Evolutionary conservation across 768 basidiomycete species (phyloP).

Genomic region (Podaxis sp.): DNA sequence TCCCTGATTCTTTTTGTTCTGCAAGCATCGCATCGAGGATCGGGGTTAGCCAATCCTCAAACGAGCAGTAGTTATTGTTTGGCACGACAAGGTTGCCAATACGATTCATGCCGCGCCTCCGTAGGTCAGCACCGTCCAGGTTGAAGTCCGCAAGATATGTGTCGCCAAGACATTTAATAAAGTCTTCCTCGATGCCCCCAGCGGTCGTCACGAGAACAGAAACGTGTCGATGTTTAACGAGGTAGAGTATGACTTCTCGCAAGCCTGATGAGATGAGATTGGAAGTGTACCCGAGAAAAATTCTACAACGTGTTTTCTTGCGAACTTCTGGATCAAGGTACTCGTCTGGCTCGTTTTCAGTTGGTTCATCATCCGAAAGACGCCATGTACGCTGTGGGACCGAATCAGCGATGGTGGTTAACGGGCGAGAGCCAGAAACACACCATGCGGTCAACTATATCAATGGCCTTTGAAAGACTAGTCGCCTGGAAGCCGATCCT

Average conservation of each 20-base stretch:
- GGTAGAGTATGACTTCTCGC: slow-evolving; percentile 86
- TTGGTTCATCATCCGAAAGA: slow-evolving; percentile 78
- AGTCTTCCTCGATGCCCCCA: slow-evolving; percentile 98
- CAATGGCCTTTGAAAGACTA: slow-evolving; percentile 82
- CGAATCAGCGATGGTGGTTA: slow-evolving; percentile 6
- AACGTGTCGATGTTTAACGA: slow-evolving; percentile 92
- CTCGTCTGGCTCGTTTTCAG: slow-evolving; percentile 69
- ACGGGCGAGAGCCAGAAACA: slow-evolving; percentile 11
- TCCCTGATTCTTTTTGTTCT: slow-evolving; percentile 73
- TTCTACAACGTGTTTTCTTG: slow-evolving; percentile 71
- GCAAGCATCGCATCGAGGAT: slow-evolving; percentile 87
- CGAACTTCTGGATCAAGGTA: slow-evolving; percentile 57
- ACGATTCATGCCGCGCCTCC: slow-evolving; percentile 91
- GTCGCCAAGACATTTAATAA: slow-evolving; percentile 97
- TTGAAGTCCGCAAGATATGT: slow-evolving; percentile 95
- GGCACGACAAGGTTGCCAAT: slow-evolving; percentile 96
- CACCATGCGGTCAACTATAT: slow-evolving; percentile 94
- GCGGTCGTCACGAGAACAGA: slow-evolving; percentile 93
- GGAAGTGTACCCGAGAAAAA: slow-evolving; percentile 98
- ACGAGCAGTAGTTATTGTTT: slow-evolving; percentile 98
- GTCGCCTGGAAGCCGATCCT: slow-evolving; percentile 98
- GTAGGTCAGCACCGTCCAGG: slow-evolving; percentile 84
- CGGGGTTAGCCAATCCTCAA: slow-evolving; percentile 98
- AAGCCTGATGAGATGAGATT: slow-evolving; percentile 98
- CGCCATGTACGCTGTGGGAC: slow-evolving; percentile 76